Base-by-base conservation (phyloP, 2,329 filamentous ascomycete species). In the Sphaerostilbella broomeana region DNA sequence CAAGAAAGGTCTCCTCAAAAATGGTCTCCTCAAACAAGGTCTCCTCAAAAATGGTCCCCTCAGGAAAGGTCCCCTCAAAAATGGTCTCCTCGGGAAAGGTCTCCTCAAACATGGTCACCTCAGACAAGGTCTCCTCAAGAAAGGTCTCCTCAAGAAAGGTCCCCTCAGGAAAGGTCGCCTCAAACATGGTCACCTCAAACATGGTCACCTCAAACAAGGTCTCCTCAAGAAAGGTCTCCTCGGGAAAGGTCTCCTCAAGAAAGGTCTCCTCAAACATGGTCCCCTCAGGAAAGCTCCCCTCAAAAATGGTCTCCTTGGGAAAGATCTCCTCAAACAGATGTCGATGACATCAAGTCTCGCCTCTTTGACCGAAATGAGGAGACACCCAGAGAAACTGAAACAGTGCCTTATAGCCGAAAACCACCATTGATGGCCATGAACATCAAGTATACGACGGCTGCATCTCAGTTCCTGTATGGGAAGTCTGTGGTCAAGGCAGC, bases 381-480 rank as follows among this genome's bases (percentile, higher is more conserved):
- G 10, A 18, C 15, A n/a, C 34, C 42, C 8, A 15, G 16, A 8
- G 15, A 47, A 20, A 26, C 49, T 10, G 41, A 43, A 35, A 22
- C 19, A 8, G 11, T 15, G 20, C 35, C 25, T 29, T 35, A 51
- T 18, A 51, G 47, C 26, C 51, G 48, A 20, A 57, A 48, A 33
- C 56, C 53, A 20, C 53, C 49, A 21, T 56, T 61, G 56, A 62
- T 62, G 56, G 50, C 58, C 8, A 57, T 64, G 53, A 61, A 54
- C 1, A 47, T 65, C 44, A 60, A 62, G 33, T 78, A 90, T 56
- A 87, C 86, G 0, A 94, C 87, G 1, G 84, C 90, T 0, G 86
- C 86, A 5, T 95, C 89, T 0, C 84, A 95, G 46, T 97, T 95
- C 51, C 69, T 98, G 2, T 97, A 94, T 56, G 92, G 92, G 5